Conservation (phyloP, 2,329 filamentous ascomycete species). For the Ploettnerulaceae sp. region DNA sequence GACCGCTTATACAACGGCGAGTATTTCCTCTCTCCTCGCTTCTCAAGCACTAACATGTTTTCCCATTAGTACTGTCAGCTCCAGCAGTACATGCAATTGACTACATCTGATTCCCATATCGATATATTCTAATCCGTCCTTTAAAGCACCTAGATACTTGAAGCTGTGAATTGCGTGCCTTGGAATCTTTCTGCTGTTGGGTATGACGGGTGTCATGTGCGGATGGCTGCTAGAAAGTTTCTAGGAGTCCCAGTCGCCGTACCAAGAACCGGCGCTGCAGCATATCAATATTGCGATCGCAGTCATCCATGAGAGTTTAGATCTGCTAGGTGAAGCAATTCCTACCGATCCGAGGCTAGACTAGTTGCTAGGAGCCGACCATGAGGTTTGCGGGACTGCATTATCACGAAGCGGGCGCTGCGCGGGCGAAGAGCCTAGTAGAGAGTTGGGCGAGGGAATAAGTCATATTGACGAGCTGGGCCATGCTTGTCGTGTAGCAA, state of each 20-base stretch:
- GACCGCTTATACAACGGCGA: neutral
- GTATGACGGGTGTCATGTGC: slow-evolving; percentile 40
- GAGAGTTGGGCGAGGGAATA: slow-evolving; percentile 33
- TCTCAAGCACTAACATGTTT: neutral
- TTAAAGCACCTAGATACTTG: neutral
- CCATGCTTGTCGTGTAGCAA: slow-evolving; percentile 47
- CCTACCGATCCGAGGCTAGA: slow-evolving; percentile 10
- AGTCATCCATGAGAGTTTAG: slow-evolving; percentile 36
- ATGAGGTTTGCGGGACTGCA: slow-evolving; percentile 35
- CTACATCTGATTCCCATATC: neutral
- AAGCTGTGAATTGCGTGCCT: slow-evolving; percentile 6
- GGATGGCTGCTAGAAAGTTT: slow-evolving; percentile 41
- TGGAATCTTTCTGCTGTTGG: slow-evolving; percentile 38
- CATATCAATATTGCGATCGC: slow-evolving; percentile 48
- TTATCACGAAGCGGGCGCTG: slow-evolving; percentile 46
- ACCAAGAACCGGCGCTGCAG: slow-evolving; percentile 41
- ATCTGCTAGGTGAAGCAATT: neutral
- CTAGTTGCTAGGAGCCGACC: slow-evolving; percentile 30
- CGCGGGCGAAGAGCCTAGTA: slow-evolving; percentile 33
- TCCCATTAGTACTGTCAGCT: neutral
- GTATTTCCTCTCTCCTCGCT: neutral
- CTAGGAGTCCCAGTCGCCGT: slow-evolving; percentile 43
- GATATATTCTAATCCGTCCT: neutral
- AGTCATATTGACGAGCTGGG: slow-evolving; percentile 41
- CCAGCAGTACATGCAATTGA: neutral